phyloP scores from a whole-genome alignment of 2,329 filamentous ascomycete genomes.

The Nemania sp. region DNA sequence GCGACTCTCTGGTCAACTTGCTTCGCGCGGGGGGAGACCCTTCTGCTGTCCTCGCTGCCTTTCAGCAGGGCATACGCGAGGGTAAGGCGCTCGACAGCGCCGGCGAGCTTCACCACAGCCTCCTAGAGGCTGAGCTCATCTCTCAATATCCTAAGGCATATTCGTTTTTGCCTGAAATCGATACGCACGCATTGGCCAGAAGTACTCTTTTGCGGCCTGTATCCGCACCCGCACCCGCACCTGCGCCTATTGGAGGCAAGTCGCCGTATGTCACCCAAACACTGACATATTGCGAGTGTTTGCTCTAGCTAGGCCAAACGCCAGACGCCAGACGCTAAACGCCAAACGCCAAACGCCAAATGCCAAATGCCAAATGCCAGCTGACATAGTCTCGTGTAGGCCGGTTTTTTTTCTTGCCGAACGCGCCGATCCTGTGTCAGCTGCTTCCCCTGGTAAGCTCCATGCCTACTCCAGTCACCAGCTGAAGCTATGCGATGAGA shows the following conservation, averaged over 20 bases:
- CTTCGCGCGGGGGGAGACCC: constrained; percentile 32
- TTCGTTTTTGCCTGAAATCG: constrained; percentile 22
- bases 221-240: neutral
- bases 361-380: neutral
- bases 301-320: neutral
- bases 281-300: constrained; percentile 14
- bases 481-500: constrained; percentile 15
- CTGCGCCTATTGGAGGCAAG: too few relatives aligned
- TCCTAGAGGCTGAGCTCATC: constrained; percentile 35
- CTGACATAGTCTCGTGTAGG: too few relatives aligned
- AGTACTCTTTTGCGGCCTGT: constrained; percentile 18
- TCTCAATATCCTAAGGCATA: constrained; percentile 32
- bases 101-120: constrained; percentile 8
- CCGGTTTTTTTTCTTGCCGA: too few relatives aligned
- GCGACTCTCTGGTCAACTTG: constrained; percentile 25
- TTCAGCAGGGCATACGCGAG: neutral
- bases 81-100: neutral
- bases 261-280: too few relatives aligned
- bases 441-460: neutral
- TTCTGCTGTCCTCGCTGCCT: constrained; percentile 25
- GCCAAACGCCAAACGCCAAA: neutral
- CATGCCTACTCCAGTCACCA: neutral
- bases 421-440: too few relatives aligned
- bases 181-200: constrained; percentile 1
- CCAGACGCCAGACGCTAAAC: neutral